These are phyloP conservation scores for Hypholoma sublateritium DNA, from an alignment of 768 basidiomycete genomes.

Conservation along the genomic window DNA sequence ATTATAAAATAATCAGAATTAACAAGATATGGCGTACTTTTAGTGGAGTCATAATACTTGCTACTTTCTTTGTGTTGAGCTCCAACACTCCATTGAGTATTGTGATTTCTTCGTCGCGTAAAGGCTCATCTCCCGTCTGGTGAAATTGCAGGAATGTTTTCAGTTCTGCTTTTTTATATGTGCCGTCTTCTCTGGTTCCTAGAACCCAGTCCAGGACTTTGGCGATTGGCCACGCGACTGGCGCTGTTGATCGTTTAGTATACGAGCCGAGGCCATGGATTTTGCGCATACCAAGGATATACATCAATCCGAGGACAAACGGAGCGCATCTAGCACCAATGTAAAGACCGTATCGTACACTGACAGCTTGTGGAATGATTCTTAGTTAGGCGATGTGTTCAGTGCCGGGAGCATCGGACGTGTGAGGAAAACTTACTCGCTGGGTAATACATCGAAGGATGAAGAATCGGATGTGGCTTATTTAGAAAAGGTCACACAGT, in stretches of 20 bases:
- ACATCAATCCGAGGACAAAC: slow-evolving; percentile 74
- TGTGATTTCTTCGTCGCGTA: slow-evolving; percentile 79
- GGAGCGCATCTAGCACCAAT: slow-evolving; percentile 81
- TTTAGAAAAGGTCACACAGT: background rate
- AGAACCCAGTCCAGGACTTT: slow-evolving; percentile 83
- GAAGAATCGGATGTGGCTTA: background rate
- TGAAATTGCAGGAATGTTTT: slow-evolving; percentile 82
- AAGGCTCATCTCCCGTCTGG: slow-evolving; percentile 72
- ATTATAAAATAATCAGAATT: slow-evolving; percentile 6
- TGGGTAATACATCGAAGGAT: slow-evolving; percentile 29
- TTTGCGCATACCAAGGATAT: slow-evolving; percentile 41
- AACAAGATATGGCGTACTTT: slow-evolving; percentile 36
- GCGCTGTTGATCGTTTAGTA: slow-evolving; percentile 40
- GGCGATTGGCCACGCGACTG: slow-evolving; percentile 80
- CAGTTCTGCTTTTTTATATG: slow-evolving; percentile 82
- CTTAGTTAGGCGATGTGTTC: slow-evolving; percentile 22
- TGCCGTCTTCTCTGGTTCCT: slow-evolving; percentile 68
- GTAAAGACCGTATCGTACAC: slow-evolving; percentile 75
- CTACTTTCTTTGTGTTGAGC: slow-evolving; percentile 70
- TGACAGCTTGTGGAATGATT: slow-evolving; percentile 70
- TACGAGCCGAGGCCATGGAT: background rate
- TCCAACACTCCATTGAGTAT: slow-evolving; percentile 82
- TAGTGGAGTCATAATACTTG: slow-evolving; percentile 81
- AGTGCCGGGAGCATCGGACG: background rate
- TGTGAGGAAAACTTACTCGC: slow-evolving; percentile 54